Percentiles rank a stretch among this genome's conserved stretches.
These are phyloP conservation scores for Endogone sp. DNA, from an alignment of 192 early-diverging fungal genomes.

Conservation along the genomic window DNA sequence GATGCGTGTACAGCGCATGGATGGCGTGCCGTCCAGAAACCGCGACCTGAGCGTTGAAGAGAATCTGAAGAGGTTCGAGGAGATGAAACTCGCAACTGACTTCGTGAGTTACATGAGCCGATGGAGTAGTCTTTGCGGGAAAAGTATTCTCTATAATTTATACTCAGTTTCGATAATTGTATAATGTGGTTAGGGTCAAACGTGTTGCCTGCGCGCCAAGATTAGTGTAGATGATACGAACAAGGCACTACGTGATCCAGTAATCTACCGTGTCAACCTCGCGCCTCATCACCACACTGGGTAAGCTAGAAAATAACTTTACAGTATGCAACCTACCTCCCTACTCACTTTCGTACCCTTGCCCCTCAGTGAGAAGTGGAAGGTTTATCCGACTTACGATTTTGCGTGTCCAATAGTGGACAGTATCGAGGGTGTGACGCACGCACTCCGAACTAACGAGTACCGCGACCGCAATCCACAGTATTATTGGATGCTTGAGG, in stretches of 20 bases:
- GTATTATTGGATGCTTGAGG: slow-evolving; percentile 94
- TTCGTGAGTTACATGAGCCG: slow-evolving; percentile 40
- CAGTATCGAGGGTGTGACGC: slow-evolving; percentile 94
- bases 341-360: slow-evolving; percentile 2
- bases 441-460: slow-evolving; percentile 96
- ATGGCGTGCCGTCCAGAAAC: slow-evolving; percentile 76
- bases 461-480: slow-evolving; percentile 97
- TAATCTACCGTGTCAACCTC: slow-evolving; percentile 93
- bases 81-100: slow-evolving; percentile 88
- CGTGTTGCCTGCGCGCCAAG: slow-evolving; percentile 91
- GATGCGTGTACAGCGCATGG: slow-evolving; percentile 86
- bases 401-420: slow-evolving; percentile 98
- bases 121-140: slow-evolving; percentile 1
- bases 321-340: no score
- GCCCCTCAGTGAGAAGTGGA: slow-evolving; percentile 85
- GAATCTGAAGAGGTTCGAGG: slow-evolving; percentile 85
- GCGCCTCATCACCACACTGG: slow-evolving; percentile 88
- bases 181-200: slow-evolving; percentile 73
- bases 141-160: background rate
- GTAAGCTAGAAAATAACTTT: no score
- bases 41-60: slow-evolving; percentile 86
- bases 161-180: slow-evolving; percentile 2
- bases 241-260: slow-evolving; percentile 94
- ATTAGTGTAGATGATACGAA: slow-evolving; percentile 86
- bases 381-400: slow-evolving; percentile 98